These are phyloP conservation scores for Apiospora hydei DNA, from an alignment of 2,329 filamentous ascomycete species.

Conservation along the genomic window DNA sequence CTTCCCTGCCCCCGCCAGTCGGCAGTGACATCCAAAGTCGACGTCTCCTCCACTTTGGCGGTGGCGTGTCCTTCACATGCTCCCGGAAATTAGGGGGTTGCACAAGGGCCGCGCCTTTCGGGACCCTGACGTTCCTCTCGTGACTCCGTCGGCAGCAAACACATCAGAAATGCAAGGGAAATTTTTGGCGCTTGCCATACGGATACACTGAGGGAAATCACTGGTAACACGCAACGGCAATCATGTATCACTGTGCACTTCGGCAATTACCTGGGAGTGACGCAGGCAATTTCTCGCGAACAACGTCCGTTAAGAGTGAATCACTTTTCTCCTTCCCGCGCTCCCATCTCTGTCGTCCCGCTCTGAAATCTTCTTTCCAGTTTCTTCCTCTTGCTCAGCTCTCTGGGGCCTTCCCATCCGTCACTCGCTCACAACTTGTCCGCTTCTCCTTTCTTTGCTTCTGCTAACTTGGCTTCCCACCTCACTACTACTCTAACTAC, in stretches of 20 bases:
- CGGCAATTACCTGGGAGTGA: conserved; percentile 11
- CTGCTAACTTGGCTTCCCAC: background rate
- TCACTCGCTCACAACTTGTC: background rate
- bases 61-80: background rate
- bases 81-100: background rate
- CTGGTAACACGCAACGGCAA: background rate
- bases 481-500: background rate
- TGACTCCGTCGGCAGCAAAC: background rate
- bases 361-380: too few relatives aligned
- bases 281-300: conserved; percentile 1
- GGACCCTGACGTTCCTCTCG: background rate
- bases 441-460: too few relatives aligned
- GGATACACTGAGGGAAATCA: background rate
- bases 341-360: background rate
- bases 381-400: background rate
- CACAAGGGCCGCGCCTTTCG: background rate
- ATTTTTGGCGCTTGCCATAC: background rate
- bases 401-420: background rate
- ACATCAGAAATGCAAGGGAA: background rate
- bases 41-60: too few relatives aligned
- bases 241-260: background rate
- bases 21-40: too few relatives aligned
- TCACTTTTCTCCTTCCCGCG: background rate
- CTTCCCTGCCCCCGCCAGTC: too few relatives aligned
- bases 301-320: background rate